These are phyloP conservation scores for Aspergillus ustus DNA, from an alignment of 2,329 filamentous ascomycete genomes.

Conservation along the genomic window DNA sequence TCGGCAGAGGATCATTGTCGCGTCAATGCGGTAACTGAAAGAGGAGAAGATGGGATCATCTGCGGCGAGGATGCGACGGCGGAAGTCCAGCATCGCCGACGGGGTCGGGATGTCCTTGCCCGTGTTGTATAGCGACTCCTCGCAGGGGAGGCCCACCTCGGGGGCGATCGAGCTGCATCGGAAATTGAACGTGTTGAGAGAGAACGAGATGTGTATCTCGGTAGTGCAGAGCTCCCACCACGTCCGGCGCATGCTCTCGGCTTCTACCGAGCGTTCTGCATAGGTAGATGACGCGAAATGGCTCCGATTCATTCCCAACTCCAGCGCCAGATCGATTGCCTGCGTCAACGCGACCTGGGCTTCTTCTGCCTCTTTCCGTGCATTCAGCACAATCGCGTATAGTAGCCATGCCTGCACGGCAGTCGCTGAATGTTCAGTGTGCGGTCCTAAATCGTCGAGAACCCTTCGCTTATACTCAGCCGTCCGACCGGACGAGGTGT, in stretches of 20 bases:
- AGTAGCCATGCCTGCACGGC: constrained; percentile 46
- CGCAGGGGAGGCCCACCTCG: constrained; percentile 76
- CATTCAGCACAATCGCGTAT: constrained; percentile 41
- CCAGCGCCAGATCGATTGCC: constrained; percentile 71
- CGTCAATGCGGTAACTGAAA: constrained; percentile 80
- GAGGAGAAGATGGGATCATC: constrained; percentile 72
- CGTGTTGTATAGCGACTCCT: constrained; percentile 64
- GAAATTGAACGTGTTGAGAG: constrained; percentile 55
- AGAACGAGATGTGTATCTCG: constrained; percentile 79
- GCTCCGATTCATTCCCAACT: constrained; percentile 73
- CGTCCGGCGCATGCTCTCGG: constrained; percentile 82
- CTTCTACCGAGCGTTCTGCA: constrained; percentile 62
- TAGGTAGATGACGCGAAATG: constrained; percentile 55
- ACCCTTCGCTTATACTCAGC: constrained; percentile 26
- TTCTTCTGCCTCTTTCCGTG: constrained; percentile 39
- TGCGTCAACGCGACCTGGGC: constrained; percentile 56
- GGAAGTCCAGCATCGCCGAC: constrained; percentile 57
- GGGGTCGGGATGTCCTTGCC: constrained; percentile 62
- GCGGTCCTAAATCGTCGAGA: constrained; percentile 1
- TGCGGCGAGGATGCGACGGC: constrained; percentile 68
- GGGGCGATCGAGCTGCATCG: constrained; percentile 70
- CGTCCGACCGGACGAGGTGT: constrained; percentile 41
- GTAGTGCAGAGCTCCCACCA: constrained; percentile 84
- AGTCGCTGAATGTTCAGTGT: constrained; percentile 31
- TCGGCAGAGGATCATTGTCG: constrained; percentile 73